These are phyloP conservation scores for Trichocladium uniseriatum DNA, from an alignment of 495 filamentous ascomycete genomes.

Conservation along the genomic window DNA sequence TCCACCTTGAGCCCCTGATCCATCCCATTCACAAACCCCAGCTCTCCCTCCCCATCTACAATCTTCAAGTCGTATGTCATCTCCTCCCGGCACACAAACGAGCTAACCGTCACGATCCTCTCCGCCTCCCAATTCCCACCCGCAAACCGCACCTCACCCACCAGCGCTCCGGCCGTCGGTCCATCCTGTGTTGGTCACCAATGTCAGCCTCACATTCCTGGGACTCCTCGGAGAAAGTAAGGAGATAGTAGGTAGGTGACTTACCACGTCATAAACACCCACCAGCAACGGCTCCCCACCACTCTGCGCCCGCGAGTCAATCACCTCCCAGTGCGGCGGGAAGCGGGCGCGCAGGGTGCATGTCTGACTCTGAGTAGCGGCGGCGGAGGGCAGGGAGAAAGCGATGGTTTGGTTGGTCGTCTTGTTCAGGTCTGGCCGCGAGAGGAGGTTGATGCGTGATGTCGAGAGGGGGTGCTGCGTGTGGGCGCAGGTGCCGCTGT, in stretches of 20 bases:
- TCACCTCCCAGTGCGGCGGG: slow-evolving; percentile 23
- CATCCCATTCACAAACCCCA: slow-evolving; percentile 3
- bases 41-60: slow-evolving; percentile 20
- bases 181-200: slow-evolving; percentile 9
- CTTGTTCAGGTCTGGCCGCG: neutral
- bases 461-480: neutral
- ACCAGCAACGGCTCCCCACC: slow-evolving; percentile 18
- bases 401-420: slow-evolving; percentile 3
- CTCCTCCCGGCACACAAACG: slow-evolving; percentile 25
- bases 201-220: neutral
- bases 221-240: no score
- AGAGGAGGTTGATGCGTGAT: slow-evolving; percentile 1
- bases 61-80: slow-evolving; percentile 23
- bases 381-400: slow-evolving; percentile 12
- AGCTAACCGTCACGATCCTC: slow-evolving; percentile 17
- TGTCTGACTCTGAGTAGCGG: slow-evolving; percentile 17
- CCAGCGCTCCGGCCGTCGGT: slow-evolving; percentile 20
- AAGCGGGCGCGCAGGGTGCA: slow-evolving; percentile 29
- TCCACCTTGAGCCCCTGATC: neutral
- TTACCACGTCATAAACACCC: slow-evolving; percentile 20
- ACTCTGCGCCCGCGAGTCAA: neutral
- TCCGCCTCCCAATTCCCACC: neutral
- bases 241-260: neutral
- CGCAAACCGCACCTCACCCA: slow-evolving; percentile 22
- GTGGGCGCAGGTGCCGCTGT: slow-evolving; percentile 13